Base-by-base conservation (phyloP, 1,284 basidiomycete species). In the Trametes polyzona region DNA sequence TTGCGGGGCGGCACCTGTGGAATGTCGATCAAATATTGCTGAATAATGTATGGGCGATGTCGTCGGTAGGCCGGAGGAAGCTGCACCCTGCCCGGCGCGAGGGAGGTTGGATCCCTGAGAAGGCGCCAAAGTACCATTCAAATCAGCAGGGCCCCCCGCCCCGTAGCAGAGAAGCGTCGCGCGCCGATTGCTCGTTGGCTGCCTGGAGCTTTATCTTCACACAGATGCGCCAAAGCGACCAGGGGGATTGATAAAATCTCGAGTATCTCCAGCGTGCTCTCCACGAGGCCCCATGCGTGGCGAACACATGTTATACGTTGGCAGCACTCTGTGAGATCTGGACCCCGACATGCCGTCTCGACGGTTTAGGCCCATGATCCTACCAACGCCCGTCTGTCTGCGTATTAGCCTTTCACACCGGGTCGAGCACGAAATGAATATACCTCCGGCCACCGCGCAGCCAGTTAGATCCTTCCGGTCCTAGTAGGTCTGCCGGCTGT, bases 241-340 rank as follows among this genome's bases (percentile, higher is more conserved):
- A 53, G 50, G 50, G 52, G 46, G 47, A 53, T 59, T 54, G 61
- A 59, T 65, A 56, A 61, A 60, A 63, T 59, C 52, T 63, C 53
- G 61, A 58, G 53, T 61, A 57, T 55, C 52, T 46, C 47, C 63
- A 63, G 57, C 66, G 62, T 66, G 66, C 63, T 55, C 47, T 51
- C 58, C 66, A 68, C 65, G 66, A 68, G 66, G 66, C 65, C 47
- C 27, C 48, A 37, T 53, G 65, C 66, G 61, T 68, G 66, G 59
- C 55, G 41, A 53, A 55, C 66, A 63, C 66, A 65, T 68, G 66
- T 65, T 62, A n/a, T 26, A 46, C 49, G 52, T 58, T 55, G 58
- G 50, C 24, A 29, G 53, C 44, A 24, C 51, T n/a, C 41, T 57
- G 58, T 49, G 52, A 57, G 58, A 56, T 64, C 63, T 63, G 64